Conservation (phyloP, 108 stramenopile genomes). For the Chaetoceros tenuissimus region DNA sequence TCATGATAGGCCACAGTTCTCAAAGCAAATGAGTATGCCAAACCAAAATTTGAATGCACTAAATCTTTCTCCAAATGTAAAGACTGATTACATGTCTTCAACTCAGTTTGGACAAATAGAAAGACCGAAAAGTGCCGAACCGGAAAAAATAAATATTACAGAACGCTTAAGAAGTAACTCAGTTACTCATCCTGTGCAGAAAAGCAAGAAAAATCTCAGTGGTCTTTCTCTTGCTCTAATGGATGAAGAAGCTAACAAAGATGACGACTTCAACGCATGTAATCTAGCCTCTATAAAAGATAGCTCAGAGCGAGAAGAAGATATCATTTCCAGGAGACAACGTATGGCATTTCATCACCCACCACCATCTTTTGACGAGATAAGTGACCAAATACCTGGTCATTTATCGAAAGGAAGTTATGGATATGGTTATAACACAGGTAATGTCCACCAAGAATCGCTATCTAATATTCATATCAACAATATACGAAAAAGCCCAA, state of each 20-base stretch:
- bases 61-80: neutral
- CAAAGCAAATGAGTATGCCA: neutral
- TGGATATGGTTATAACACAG: neutral
- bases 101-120: neutral
- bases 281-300: neutral
- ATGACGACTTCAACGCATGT: no score
- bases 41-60: neutral
- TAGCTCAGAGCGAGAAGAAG: neutral
- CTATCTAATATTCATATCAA: no score
- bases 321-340: neutral
- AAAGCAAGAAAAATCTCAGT: neutral
- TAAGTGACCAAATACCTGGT: no score
- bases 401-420: no score
- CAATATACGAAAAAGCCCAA: no score
- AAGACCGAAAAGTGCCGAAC: neutral
- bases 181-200: no score
- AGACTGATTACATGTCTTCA: neutral
- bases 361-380: neutral
- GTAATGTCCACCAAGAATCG: no score
- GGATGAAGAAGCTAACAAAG: neutral
- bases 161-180: neutral
- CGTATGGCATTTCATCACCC: neutral
- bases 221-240: neutral
- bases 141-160: neutral
- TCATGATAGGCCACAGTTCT: neutral